Evolutionary conservation across 2,329 filamentous ascomycete genomes (phyloP), one percentile per base, ranked within the genome.

Genomic region (Fusarium albosuccineum): DNA sequence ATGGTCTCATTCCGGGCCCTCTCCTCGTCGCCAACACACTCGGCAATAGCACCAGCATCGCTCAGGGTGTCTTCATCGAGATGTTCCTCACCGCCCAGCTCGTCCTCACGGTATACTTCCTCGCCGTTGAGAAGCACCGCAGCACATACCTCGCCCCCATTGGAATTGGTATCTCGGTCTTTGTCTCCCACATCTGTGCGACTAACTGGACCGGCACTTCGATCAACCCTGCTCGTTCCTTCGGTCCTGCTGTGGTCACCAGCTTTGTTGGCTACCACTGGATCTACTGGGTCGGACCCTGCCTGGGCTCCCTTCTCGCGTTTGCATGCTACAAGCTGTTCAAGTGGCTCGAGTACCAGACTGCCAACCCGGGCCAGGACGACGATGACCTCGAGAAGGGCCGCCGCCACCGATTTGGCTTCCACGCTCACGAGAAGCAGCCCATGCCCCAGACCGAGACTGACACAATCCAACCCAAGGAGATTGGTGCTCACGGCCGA

Each of bases 61-160:
- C 80, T 0, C 88, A 87, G 61, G 89, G 89, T 7, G 79, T 91
- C 40, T 90, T 91, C 72, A 84, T 91, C 48, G 89, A 91, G 76
- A 85, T 89, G 79, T 89, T 91, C 70, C 80, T 91, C 37, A 91
- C 89, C 0, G 80, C 87, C 0, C 83, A 90, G 73, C 81, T 92
- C 9, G 84, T 91, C 8, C 81, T 91, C 54, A 85, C 88, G 3
- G 86, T 91, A 30, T 86, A 89, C 75, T 90, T 92, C 86, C 82
- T 92, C 44, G 90, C 90, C 0, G 87, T 88, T 5, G 90, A 92
- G 75, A 93, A 93, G 79, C 90, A 93, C 76, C 88, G 89, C 44
- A 87, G 87, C 3, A 93, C 91, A 0, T 92, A 85, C 73, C 79
- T 93, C 2, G 91, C 91, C 0, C 91, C 91, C 0, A 79, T 93